Percentiles rank a stretch among this genome's conserved stretches.
Evolutionary conservation across 495 filamentous ascomycete species (phyloP).

Genomic region (Penicillium atrosanguineum): DNA sequence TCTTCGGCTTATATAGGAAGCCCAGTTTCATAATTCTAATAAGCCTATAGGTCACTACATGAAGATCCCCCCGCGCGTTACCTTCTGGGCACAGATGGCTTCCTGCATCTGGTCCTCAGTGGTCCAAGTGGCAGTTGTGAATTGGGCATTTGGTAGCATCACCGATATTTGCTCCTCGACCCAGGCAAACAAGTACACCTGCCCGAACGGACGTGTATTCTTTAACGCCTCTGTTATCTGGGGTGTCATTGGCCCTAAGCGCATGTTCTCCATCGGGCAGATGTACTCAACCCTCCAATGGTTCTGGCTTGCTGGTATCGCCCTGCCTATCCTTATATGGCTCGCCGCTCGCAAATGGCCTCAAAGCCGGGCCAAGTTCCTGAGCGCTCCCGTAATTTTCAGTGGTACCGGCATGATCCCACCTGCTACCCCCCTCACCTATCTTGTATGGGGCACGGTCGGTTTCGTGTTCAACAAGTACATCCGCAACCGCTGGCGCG

Average conservation of each 20-base stretch:
- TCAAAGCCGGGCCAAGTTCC: slow-evolving; percentile 35
- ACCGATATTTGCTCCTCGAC: slow-evolving; percentile 45
- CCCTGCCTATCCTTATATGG: slow-evolving; percentile 48
- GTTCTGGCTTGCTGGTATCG: slow-evolving; percentile 51
- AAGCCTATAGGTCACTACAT: slow-evolving; percentile 55
- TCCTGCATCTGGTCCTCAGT: slow-evolving; percentile 55
- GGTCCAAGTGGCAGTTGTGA: slow-evolving; percentile 58
- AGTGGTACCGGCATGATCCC: slow-evolving; percentile 45
- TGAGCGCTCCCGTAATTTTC: slow-evolving; percentile 51
- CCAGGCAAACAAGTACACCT: slow-evolving; percentile 56
- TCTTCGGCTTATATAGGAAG: not conserved
- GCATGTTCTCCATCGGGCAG: slow-evolving; percentile 51
- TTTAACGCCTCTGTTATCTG: slow-evolving; percentile 58
- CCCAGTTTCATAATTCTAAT: not conserved
- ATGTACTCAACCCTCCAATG: slow-evolving; percentile 45
- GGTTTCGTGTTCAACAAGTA: slow-evolving; percentile 66
- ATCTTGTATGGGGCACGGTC: slow-evolving; percentile 63
- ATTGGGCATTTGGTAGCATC: slow-evolving; percentile 60
- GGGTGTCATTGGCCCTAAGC: slow-evolving; percentile 51
- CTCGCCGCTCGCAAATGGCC: slow-evolving; percentile 44
- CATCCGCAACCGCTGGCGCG: slow-evolving; percentile 58
- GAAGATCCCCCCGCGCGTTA: slow-evolving; percentile 61
- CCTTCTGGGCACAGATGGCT: slow-evolving; percentile 57
- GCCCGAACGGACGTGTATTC: slow-evolving; percentile 60
- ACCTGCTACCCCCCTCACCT: slow-evolving; percentile 54